Percentiles rank a stretch among this genome's conserved stretches.
phyloP scores from a whole-genome alignment of 495 filamentous ascomycete genomes.

The Baudoinia panamericana region DNA sequence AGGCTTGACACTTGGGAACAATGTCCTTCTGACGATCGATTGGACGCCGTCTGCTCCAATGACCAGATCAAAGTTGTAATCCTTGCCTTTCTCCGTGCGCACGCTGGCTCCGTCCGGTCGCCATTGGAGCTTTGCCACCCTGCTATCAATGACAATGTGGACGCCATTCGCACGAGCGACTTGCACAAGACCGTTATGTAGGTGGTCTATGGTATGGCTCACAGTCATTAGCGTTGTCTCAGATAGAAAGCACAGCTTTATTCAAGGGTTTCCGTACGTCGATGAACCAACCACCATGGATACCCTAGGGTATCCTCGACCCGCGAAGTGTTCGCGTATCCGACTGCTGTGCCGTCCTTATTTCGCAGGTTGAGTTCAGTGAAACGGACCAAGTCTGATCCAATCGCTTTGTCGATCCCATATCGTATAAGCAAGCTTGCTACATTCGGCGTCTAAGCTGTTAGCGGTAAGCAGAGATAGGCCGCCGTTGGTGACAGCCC shows the following conservation, averaged over 20 bases:
- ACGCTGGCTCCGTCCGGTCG: constrained; percentile 23
- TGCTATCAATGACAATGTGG: constrained; percentile 28
- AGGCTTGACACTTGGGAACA: constrained; percentile 31
- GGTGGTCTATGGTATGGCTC: no score
- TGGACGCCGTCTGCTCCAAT: constrained; percentile 34
- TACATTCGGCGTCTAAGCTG: constrained; percentile 19
- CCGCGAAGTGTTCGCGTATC: constrained; percentile 24
- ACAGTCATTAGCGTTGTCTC: no score
- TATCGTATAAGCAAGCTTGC: constrained; percentile 19
- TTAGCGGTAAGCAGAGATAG: not conserved
- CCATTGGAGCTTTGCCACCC: constrained; percentile 25
- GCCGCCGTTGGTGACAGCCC: not conserved
- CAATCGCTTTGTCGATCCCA: constrained; percentile 30
- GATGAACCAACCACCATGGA: constrained; percentile 24
- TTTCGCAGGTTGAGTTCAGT: constrained; percentile 32
- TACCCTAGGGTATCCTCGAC: constrained; percentile 13
- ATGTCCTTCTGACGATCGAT: constrained; percentile 27
- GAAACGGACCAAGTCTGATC: constrained; percentile 29
- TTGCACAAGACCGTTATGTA: constrained; percentile 30
- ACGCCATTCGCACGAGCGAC: constrained; percentile 27
- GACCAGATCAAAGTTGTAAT: constrained; percentile 30
- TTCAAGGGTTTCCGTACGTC: no score
- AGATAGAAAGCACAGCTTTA: no score
- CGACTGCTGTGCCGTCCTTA: constrained; percentile 30
- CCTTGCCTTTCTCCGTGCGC: constrained; percentile 25